Conservation (phyloP, 1,139 yeast species). For the Suhomyces wounanorum region DNA sequence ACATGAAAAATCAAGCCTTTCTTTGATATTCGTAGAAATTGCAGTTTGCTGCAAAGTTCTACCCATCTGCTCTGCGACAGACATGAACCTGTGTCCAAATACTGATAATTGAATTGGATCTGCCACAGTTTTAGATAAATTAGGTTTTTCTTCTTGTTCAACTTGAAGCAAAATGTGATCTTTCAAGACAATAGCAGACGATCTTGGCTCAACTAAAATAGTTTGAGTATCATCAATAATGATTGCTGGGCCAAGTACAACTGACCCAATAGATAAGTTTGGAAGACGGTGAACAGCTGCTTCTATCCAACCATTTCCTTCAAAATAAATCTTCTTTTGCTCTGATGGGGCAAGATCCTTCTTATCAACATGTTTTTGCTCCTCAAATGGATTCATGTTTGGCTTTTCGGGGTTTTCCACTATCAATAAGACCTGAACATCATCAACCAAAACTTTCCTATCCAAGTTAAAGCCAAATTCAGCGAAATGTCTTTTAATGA, state of each 20-base stretch:
- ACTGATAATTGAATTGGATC: slow-evolving; percentile 77
- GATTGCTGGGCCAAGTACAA: slow-evolving; percentile 75
- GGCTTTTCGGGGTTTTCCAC: slow-evolving; percentile 37
- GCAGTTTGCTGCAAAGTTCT: slow-evolving; percentile 76
- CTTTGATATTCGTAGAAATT: slow-evolving; percentile 84
- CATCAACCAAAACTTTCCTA: slow-evolving; percentile 69
- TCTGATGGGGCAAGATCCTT: slow-evolving; percentile 9
- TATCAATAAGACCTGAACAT: slow-evolving; percentile 59
- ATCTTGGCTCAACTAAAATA: slow-evolving; percentile 71
- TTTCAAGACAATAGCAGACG: slow-evolving; percentile 62
- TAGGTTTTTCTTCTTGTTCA: slow-evolving; percentile 28
- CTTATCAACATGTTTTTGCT: slow-evolving; percentile 20
- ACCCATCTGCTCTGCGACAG: slow-evolving; percentile 90
- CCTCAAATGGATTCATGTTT: slow-evolving; percentile 37
- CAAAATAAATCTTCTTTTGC: slow-evolving; percentile 32
- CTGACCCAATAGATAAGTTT: slow-evolving; percentile 52
- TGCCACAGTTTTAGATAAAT: slow-evolving; percentile 34
- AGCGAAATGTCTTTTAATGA: slow-evolving; percentile 34
- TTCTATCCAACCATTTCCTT: slow-evolving; percentile 45
- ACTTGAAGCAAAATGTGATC: slow-evolving; percentile 54
- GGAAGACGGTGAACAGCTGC: slow-evolving; percentile 56
- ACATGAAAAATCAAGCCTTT: slow-evolving; percentile 81
- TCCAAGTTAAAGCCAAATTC: slow-evolving; percentile 48
- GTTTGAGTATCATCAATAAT: slow-evolving; percentile 88
- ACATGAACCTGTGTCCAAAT: slow-evolving; percentile 84